A percentile compares a stretch with the other conserved stretches of the same genome.
Evolutionary conservation across 2,329 filamentous ascomycete species (phyloP).

Genomic region (Exserohilum rostratum): DNA sequence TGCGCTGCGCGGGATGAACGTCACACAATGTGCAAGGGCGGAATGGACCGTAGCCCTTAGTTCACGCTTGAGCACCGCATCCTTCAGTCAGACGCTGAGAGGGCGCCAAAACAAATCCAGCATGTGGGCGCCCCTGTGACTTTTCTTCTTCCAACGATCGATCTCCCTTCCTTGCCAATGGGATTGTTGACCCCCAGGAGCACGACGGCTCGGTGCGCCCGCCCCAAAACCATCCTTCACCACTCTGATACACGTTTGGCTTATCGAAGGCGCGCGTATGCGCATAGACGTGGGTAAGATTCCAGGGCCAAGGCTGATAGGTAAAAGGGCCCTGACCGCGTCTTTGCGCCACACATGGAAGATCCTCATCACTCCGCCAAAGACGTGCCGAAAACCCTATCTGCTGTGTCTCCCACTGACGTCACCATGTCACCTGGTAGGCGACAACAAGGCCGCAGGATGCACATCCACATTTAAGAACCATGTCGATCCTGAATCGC

Average conservation of each 20-base stretch:
- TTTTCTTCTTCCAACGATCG: background rate
- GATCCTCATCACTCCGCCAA: background rate
- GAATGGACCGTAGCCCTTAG: background rate
- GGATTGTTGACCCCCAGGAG: background rate
- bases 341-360: constrained; percentile 4
- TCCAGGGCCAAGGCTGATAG: background rate
- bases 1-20: constrained; percentile 2
- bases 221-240: background rate
- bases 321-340: background rate
- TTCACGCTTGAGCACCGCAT: constrained; percentile 1
- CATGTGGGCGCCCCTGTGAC: background rate
- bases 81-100: background rate
- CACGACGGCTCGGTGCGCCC: background rate
- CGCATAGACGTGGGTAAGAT: background rate
- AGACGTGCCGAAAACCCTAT: constrained; percentile 1
- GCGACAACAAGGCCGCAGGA: background rate
- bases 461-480: background rate
- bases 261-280: background rate
- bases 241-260: background rate
- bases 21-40: background rate
- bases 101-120: background rate
- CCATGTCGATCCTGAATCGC: background rate
- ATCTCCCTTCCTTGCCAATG: constrained; percentile 3
- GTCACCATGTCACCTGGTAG: constrained; percentile 3
- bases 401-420: constrained; percentile 4